Conservation (phyloP, 2,329 filamentous ascomycete genomes). For the Penicillium sp. region DNA sequence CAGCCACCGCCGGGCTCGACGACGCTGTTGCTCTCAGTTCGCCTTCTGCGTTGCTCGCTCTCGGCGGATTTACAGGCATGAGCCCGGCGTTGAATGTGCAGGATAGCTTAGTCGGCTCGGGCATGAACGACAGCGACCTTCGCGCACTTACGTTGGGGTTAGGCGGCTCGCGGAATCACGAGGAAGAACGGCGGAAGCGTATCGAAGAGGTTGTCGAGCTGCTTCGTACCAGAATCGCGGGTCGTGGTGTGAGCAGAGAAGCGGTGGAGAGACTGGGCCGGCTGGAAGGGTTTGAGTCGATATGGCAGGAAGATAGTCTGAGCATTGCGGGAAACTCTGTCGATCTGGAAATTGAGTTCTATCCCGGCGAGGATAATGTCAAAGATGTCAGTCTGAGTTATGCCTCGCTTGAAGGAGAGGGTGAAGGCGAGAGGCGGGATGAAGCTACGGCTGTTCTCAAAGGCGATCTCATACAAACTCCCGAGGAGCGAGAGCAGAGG, state of each 20-base stretch:
- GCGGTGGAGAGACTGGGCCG: constrained; percentile 40
- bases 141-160: constrained; percentile 36
- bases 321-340: constrained; percentile 46
- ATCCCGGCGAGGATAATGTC: constrained; percentile 36
- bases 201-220: constrained; percentile 40
- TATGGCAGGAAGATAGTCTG: constrained; percentile 45
- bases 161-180: constrained; percentile 32
- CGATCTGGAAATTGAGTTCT: constrained; percentile 45
- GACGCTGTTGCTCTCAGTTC: constrained; percentile 43
- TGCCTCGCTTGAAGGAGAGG: constrained; percentile 35
- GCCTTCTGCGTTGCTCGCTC: constrained; percentile 41
- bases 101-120: constrained; percentile 31
- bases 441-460: constrained; percentile 42
- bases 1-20: constrained; percentile 33
- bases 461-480: constrained; percentile 33
- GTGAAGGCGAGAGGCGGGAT: constrained; percentile 38
- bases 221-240: constrained; percentile 38
- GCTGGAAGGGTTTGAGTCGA: constrained; percentile 43
- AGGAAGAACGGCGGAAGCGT: constrained; percentile 38
- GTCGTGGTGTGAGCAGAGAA: constrained; percentile 42
- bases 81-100: constrained; percentile 38
- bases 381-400: constrained; percentile 43
- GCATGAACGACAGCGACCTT: constrained; percentile 38
- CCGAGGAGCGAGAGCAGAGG: constrained; percentile 27
- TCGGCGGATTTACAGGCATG: constrained; percentile 40